Evolutionary conservation across 495 filamentous ascomycete species (phyloP).

Genomic region (Amorphotheca resinae): DNA sequence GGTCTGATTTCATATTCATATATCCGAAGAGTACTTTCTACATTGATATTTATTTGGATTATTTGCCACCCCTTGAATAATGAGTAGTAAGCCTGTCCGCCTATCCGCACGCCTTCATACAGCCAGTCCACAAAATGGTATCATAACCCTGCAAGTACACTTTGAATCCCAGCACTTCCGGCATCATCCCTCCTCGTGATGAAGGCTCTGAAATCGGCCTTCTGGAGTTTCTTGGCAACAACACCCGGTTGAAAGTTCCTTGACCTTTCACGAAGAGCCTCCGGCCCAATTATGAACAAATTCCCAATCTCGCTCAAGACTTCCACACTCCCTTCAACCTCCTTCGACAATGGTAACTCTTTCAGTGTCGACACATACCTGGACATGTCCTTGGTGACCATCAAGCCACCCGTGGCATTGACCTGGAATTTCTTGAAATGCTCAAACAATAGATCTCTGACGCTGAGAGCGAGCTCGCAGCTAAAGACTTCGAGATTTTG

Average conservation of each 20-base stretch:
- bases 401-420: conserved; percentile 80
- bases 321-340: conserved; percentile 62
- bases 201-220: conserved; percentile 72
- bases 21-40: too few relatives aligned
- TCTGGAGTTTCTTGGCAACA: conserved; percentile 38
- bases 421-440: conserved; percentile 92
- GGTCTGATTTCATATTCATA: too few relatives aligned
- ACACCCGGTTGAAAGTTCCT: conserved; percentile 41
- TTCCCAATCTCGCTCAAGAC: conserved; percentile 88
- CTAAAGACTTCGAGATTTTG: conserved; percentile 65
- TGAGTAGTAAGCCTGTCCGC: too few relatives aligned
- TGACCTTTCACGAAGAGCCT: conserved; percentile 67
- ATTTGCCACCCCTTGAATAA: too few relatives aligned
- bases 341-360: conserved; percentile 62
- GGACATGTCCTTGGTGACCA: conserved; percentile 92
- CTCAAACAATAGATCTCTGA: conserved; percentile 66
- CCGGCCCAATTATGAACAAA: conserved; percentile 85
- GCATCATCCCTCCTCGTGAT: conserved; percentile 72
- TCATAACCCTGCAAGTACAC: conserved; percentile 42
- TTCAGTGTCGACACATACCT: conserved; percentile 76
- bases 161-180: conserved; percentile 66
- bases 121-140: too few relatives aligned
- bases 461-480: conserved; percentile 72
- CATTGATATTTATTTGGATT: too few relatives aligned
- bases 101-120: too few relatives aligned